phyloP scores from a whole-genome alignment of 805 yeast genomes.

The Starmera quercuum region DNA sequence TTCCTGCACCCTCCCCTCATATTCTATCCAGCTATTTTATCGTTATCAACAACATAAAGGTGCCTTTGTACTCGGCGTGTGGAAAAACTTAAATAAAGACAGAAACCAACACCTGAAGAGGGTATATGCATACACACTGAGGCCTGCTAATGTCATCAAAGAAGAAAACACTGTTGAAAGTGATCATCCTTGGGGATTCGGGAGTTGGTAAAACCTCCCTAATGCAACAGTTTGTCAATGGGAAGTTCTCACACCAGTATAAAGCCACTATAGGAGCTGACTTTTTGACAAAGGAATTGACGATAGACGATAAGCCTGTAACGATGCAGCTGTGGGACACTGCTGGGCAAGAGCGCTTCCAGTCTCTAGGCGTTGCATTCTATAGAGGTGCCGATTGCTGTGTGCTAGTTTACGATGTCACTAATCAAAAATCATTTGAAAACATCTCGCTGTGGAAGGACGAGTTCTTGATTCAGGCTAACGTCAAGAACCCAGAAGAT shows the following conservation, averaged over 20 bases:
- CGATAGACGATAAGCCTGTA: slow-evolving; percentile 59
- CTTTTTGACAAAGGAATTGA: slow-evolving; percentile 84
- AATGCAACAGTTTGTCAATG: slow-evolving; percentile 96
- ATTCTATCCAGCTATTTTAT: too few relatives aligned
- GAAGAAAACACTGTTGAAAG: slow-evolving; percentile 73
- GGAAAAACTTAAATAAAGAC: too few relatives aligned
- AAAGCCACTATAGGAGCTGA: slow-evolving; percentile 98
- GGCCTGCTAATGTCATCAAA: slow-evolving; percentile 37
- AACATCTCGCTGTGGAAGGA: slow-evolving; percentile 89
- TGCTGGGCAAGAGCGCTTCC: slow-evolving; percentile 98
- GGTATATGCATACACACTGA: too few relatives aligned
- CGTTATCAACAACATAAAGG: too few relatives aligned
- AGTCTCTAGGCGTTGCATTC: slow-evolving; percentile 92
- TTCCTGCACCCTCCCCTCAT: too few relatives aligned
- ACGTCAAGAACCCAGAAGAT: slow-evolving; percentile 86
- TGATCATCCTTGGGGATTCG: slow-evolving; percentile 91
- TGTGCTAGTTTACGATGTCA: slow-evolving; percentile 91
- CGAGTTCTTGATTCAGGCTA: slow-evolving; percentile 89
- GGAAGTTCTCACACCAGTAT: slow-evolving; percentile 90
- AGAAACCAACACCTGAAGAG: too few relatives aligned
- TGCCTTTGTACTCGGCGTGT: too few relatives aligned
- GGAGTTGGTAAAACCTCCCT: slow-evolving; percentile 97
- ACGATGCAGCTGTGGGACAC: slow-evolving; percentile 91
- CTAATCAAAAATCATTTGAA: slow-evolving; percentile 89
- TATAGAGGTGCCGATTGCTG: slow-evolving; percentile 98